Conservation (phyloP, 805 yeast genomes). For the Debaryomyces prosopidis region DNA sequence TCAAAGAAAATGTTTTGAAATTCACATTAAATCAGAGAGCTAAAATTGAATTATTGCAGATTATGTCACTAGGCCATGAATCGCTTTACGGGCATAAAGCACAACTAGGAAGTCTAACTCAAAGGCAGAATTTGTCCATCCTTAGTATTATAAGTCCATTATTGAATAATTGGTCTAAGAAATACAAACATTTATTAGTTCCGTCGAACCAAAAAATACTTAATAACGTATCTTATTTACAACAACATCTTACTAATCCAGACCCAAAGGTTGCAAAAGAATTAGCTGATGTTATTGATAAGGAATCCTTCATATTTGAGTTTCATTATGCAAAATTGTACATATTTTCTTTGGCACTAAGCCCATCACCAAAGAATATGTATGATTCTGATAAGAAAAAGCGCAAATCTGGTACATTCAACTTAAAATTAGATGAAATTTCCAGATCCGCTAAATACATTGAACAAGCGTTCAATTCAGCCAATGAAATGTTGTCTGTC, state of each 20-base stretch:
- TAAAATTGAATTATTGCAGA: conserved; percentile 73
- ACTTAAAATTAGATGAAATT: conserved; percentile 64
- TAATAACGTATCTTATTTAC: conserved; percentile 25
- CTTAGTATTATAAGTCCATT: conserved; percentile 74
- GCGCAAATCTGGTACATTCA: conserved; percentile 17
- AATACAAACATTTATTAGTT: conserved; percentile 55
- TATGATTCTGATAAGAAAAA: conserved; percentile 9
- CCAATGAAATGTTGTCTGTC: conserved; percentile 72
- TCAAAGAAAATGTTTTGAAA: conserved; percentile 35
- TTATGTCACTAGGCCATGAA: conserved; percentile 80
- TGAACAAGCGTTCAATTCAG: conserved; percentile 79
- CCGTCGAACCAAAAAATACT: conserved; percentile 46
- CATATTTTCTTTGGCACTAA: conserved; percentile 78
- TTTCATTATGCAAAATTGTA: conserved; percentile 82
- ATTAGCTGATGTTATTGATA: conserved; percentile 48
- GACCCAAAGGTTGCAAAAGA: conserved; percentile 40
- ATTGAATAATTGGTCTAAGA: conserved; percentile 74
- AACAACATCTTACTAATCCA: conserved; percentile 21
- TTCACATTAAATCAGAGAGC: conserved; percentile 72
- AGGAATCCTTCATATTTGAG: conserved; percentile 76
- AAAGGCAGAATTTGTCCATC: conserved; percentile 68
- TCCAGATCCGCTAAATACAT: conserved; percentile 74
- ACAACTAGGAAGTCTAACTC: conserved; percentile 50
- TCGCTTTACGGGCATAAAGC: conserved; percentile 71
- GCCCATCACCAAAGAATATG: conserved; percentile 32